Evolutionary conservation across 805 yeast genomes (phyloP).

Genomic region (Zygotorulaspora chibaensis): DNA sequence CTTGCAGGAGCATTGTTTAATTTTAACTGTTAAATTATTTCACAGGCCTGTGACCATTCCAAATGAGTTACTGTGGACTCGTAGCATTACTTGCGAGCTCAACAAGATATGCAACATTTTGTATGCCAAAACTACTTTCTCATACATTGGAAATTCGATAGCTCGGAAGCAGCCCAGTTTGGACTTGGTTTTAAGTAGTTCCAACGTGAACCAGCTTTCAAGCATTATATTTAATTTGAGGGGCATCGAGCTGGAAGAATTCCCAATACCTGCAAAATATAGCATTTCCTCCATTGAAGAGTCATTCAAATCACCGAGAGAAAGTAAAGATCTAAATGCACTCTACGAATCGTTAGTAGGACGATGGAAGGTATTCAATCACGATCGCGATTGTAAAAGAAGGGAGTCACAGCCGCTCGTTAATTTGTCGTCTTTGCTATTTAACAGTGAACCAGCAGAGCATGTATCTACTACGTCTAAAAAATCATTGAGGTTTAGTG

Average conservation of each 20-base stretch:
- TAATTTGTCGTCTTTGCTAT: constrained; percentile 3
- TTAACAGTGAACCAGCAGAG: constrained; percentile 3
- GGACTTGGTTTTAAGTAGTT: constrained; percentile 16
- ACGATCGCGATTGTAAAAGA: neutral
- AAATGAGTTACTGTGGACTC: constrained; percentile 15
- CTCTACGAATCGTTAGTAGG: constrained; percentile 3
- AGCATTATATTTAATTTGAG: constrained; percentile 14
- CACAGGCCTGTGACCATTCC: constrained; percentile 7
- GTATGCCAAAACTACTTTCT: constrained; percentile 18
- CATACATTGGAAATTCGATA: constrained; percentile 7
- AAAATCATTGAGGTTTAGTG: constrained; percentile 1
- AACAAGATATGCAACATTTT: constrained; percentile 17
- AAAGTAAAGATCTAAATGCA: constrained; percentile 4
- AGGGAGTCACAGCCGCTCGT: neutral
- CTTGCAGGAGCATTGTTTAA: constrained; percentile 13
- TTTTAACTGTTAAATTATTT: constrained; percentile 14
- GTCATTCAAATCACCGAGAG: constrained; percentile 2
- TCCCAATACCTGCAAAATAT: neutral
- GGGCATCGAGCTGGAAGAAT: constrained; percentile 11
- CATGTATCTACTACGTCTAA: neutral
- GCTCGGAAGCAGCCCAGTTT: constrained; percentile 12
- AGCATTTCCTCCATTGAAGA: constrained; percentile 3
- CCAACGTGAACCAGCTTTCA: constrained; percentile 10
- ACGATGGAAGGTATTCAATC: constrained; percentile 10
- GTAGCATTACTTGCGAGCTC: constrained; percentile 9